phyloP scores from a whole-genome alignment of 208 protist species.

The Trypanosoma avium region DNA sequence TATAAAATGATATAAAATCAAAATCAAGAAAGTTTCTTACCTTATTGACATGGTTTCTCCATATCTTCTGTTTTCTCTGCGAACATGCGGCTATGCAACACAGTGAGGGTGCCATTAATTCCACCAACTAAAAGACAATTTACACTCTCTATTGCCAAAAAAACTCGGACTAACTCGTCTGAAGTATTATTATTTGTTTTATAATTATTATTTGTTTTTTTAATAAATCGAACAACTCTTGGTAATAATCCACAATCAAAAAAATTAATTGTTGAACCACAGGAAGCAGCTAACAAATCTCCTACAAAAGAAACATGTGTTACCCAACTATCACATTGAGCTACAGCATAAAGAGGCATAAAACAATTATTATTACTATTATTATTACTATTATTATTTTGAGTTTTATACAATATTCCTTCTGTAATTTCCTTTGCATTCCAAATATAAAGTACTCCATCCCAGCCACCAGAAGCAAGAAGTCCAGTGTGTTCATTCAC shows the following conservation, averaged over 20 bases:
- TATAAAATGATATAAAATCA: too few species aligned
- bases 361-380: background rate
- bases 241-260: background rate
- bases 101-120: background rate
- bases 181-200: background rate
- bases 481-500: background rate
- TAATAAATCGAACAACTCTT: background rate
- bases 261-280: background rate
- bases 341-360: background rate
- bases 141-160: background rate
- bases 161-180: background rate
- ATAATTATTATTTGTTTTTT: background rate
- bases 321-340: slow-evolving; percentile 1
- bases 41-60: background rate
- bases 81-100: slow-evolving; percentile 5
- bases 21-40: background rate
- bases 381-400: too few species aligned
- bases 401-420: background rate
- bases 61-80: background rate
- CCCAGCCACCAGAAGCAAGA: slow-evolving; percentile 13
- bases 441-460: slow-evolving; percentile 5
- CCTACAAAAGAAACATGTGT: slow-evolving; percentile 2
- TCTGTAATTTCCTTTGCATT: background rate
- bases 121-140: slow-evolving; percentile 11
- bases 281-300: background rate